Evolutionary conservation across 352 stramenopile genomes (phyloP).

Genomic region (Phytophthora agathidicida): DNA sequence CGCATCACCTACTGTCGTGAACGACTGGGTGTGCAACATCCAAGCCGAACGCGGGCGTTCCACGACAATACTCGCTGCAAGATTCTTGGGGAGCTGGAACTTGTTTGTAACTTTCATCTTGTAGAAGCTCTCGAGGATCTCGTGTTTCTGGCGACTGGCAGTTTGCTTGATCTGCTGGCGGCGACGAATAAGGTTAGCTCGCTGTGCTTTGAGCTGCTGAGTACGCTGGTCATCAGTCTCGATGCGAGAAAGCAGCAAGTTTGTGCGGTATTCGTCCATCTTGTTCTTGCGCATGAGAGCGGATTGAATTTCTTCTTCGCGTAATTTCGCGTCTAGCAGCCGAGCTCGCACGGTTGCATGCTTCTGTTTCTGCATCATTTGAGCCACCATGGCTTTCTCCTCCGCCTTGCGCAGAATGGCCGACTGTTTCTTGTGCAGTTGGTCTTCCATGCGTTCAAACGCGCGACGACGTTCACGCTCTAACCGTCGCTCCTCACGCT

Average conservation of each 20-base stretch:
- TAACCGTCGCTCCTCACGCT: conserved; percentile 52
- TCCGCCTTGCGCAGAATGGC: conserved; percentile 50
- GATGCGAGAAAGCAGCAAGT: conserved; percentile 65
- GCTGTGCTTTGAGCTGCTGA: conserved; percentile 59
- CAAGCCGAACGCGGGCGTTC: conserved; percentile 51
- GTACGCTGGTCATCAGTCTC: conserved; percentile 67
- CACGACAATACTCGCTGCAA: conserved; percentile 34
- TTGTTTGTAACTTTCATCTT: conserved; percentile 88
- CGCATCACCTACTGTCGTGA: conserved; percentile 23
- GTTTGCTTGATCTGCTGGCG: conserved; percentile 73
- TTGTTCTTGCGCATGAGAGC: conserved; percentile 64
- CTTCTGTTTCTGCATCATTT: conserved; percentile 64
- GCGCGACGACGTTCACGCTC: conserved; percentile 57
- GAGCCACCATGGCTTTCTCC: conserved; percentile 57
- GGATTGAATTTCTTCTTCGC: conserved; percentile 79
- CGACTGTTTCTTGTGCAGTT: conserved; percentile 51
- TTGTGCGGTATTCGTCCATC: conserved; percentile 64
- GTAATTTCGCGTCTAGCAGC: conserved; percentile 74
- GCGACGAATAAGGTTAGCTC: conserved; percentile 55
- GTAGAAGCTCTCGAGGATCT: conserved; percentile 82
- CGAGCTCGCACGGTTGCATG: conserved; percentile 47
- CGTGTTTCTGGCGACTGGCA: conserved; percentile 62
- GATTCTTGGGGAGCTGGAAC: conserved; percentile 61
- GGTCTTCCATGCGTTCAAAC: conserved; percentile 70
- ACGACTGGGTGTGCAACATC: conserved; percentile 39